Evolutionary conservation across 2,329 filamentous ascomycete species (phyloP).

Genomic region (Exophiala sp.): DNA sequence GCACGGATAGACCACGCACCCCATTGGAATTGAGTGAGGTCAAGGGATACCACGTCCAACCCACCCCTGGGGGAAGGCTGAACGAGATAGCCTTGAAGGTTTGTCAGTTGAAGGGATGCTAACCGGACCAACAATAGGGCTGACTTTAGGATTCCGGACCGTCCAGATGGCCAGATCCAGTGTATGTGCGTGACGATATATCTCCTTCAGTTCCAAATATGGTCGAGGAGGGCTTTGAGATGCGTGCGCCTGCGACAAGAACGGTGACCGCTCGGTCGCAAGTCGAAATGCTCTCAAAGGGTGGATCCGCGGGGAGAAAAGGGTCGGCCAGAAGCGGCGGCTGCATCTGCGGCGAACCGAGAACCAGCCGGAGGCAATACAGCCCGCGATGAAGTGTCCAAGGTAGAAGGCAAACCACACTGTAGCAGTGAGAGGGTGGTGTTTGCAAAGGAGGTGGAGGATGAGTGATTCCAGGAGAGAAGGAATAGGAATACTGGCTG

Average conservation of each 20-base stretch:
- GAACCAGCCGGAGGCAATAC: constrained; percentile 1
- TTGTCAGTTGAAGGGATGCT: constrained; percentile 28
- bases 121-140: constrained; percentile 24
- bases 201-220: constrained; percentile 2
- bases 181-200: constrained; percentile 2
- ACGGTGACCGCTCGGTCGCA: constrained; percentile 17
- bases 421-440: neutral
- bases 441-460: neutral
- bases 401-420: neutral
- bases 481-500: too few species aligned
- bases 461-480: neutral
- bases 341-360: constrained; percentile 17
- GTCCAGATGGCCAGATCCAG: constrained; percentile 22
- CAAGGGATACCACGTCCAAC: constrained; percentile 29
- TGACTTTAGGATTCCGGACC: constrained; percentile 19
- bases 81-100: constrained; percentile 29
- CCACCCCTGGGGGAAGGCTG: constrained; percentile 23
- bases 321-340: constrained; percentile 21
- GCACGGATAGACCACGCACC: constrained; percentile 22
- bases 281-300: constrained; percentile 14
- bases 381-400: neutral
- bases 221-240: constrained; percentile 3
- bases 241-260: constrained; percentile 1
- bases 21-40: constrained; percentile 27
- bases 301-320: constrained; percentile 25